Conservation (phyloP, 768 basidiomycete species). For the Kwoniella dejecticola region DNA sequence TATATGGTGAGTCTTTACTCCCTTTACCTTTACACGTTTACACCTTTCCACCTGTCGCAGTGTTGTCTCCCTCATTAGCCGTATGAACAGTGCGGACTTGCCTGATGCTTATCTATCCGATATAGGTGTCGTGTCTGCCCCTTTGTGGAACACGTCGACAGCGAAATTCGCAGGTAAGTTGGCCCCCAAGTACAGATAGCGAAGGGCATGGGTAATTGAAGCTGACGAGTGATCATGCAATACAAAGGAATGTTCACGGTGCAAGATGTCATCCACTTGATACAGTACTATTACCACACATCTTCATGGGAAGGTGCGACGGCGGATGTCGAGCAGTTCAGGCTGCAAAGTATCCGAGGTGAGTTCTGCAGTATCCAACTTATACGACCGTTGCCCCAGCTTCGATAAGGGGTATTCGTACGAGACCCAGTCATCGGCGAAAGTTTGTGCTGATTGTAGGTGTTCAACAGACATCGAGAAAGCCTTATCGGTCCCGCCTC, state of each 20-base stretch:
- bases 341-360: slow-evolving; percentile 87
- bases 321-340: slow-evolving; percentile 87
- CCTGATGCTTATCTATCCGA: neutral
- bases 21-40: neutral
- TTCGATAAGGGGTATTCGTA: too few relatives aligned
- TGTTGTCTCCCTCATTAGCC: too few relatives aligned
- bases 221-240: slow-evolving; percentile 13
- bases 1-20: slow-evolving; percentile 60
- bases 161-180: slow-evolving; percentile 71
- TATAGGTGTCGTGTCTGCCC: slow-evolving; percentile 93
- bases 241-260: slow-evolving; percentile 90
- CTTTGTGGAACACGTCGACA: slow-evolving; percentile 93
- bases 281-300: slow-evolving; percentile 95
- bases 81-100: too few relatives aligned
- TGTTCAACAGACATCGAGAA: slow-evolving; percentile 78
- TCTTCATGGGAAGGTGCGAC: slow-evolving; percentile 79
- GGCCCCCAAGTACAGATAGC: neutral
- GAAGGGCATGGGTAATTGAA: too few relatives aligned
- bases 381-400: too few relatives aligned
- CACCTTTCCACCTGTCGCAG: neutral
- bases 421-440: too few relatives aligned
- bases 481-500: slow-evolving; percentile 84
- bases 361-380: slow-evolving; percentile 38
- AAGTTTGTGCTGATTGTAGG: neutral
- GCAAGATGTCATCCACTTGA: slow-evolving; percentile 97